Evolutionary conservation across 2,329 filamentous ascomycete species (phyloP), one percentile per base, ranked within the genome.

Genomic region (Aspergillus fijiensis): DNA sequence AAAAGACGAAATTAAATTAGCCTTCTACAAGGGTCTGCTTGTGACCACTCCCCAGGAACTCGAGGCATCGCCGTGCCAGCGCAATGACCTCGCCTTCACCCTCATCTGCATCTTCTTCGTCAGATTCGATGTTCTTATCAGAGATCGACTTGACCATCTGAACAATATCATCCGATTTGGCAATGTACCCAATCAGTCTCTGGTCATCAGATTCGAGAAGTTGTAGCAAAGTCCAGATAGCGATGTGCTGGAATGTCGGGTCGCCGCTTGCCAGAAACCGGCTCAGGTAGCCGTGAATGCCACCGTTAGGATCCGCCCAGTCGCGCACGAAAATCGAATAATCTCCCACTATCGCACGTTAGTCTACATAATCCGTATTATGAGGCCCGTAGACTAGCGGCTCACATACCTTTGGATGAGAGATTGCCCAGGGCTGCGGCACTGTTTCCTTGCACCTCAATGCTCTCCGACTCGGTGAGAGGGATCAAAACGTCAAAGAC

Each of bases 381-480:
- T 29, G 16, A 16, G 14, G 14, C 10, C 48, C 11, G 16, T 4
- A 12, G 14, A 25, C 6, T n/a, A 52, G 48, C 19, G 6, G 27
- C 49, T 29, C 12, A 70, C 80, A 70, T 82, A 96, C 93, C 93
- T 86, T 99, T 99, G 1, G 93, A 97, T 5, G 94, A 98, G 25
- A 99, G 80, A 73, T 99, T 99, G 55, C 95, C 95, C 55, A 99
- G 81, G 25, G 95, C 95, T 23, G 95, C 95, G 49, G 95, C 95
- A 75, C 95, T 98, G 78, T 99, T 99, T 48, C 95, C 95, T 77
- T 99, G 95, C 0, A 99, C 95, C 74, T 99, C 95, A 55, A 99
- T 96, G 74, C 94, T 98, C 60, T 93, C 88, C 0, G 94, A 97
- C 72, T 95, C 92, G 0, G 95, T 99, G 60, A 99, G 82, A 25